phyloP scores from a whole-genome alignment of 2,329 filamentous ascomycete species.

The Calycina herbarum region DNA sequence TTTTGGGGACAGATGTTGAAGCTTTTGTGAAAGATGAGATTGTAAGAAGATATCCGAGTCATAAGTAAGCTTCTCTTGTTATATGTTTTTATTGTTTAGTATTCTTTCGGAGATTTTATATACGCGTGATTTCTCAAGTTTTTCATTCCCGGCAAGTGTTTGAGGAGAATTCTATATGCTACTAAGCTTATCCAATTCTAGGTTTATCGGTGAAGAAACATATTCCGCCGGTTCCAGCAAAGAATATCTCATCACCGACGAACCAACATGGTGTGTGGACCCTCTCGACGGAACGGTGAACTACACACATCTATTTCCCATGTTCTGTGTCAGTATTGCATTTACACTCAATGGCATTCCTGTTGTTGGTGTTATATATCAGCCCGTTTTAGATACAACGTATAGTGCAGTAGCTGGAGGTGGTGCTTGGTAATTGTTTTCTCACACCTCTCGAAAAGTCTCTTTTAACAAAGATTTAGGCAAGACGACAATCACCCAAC shows the following conservation, averaged over 20 bases:
- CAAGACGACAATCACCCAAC: constrained; percentile 26
- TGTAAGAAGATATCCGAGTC: constrained; percentile 58
- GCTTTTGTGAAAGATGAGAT: constrained; percentile 65
- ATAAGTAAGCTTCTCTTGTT: constrained; percentile 52
- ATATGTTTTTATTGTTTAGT: no score
- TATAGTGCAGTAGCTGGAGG: constrained; percentile 67
- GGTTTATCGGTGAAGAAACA: constrained; percentile 76
- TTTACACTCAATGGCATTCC: constrained; percentile 62
- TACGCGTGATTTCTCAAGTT: background rate
- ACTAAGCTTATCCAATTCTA: constrained; percentile 34
- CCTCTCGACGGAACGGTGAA: constrained; percentile 78
- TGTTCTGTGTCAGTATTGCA: constrained; percentile 78
- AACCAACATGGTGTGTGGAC: constrained; percentile 75
- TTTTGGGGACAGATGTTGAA: constrained; percentile 59
- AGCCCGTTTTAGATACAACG: constrained; percentile 67
- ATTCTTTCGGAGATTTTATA: background rate
- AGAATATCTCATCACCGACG: constrained; percentile 63
- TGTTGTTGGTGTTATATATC: constrained; percentile 70
- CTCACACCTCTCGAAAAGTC: background rate
- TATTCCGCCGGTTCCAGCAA: constrained; percentile 69
- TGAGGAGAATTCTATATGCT: background rate
- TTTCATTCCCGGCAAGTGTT: background rate
- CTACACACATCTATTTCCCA: constrained; percentile 77
- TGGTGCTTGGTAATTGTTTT: constrained; percentile 56
- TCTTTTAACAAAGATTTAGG: background rate